phyloP scores from a whole-genome alignment of 2,329 filamentous ascomycete species.

The Zalaria sp. region DNA sequence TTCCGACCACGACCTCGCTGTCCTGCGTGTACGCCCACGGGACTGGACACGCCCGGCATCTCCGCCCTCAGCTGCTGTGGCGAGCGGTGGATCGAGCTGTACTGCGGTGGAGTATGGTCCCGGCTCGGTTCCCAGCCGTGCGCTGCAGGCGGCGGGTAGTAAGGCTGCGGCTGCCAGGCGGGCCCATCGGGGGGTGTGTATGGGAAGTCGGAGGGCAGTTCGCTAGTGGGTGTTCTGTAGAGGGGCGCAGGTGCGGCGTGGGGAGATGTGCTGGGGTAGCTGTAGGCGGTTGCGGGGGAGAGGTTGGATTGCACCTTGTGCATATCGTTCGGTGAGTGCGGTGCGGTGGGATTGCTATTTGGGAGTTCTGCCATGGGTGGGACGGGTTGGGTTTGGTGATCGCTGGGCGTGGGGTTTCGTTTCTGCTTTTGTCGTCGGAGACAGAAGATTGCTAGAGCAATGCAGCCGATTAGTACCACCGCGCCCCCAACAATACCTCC shows the following conservation, averaged over 20 bases:
- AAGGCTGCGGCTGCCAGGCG: background rate
- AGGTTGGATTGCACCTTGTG: no score
- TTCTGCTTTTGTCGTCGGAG: background rate
- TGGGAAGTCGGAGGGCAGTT: background rate
- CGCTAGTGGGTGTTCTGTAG: background rate
- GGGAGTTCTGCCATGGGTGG: background rate
- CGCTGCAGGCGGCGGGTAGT: background rate
- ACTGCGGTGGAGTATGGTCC: background rate
- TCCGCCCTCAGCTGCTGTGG: background rate
- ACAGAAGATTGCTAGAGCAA: background rate
- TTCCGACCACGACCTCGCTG: no score
- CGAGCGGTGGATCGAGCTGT: background rate
- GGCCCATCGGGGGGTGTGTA: background rate
- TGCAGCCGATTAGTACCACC: conserved; percentile 12
- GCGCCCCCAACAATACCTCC: conserved; percentile 26
- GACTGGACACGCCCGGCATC: background rate
- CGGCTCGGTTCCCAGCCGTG: no score
- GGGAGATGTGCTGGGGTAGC: background rate
- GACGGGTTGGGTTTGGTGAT: background rate
- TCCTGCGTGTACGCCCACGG: background rate
- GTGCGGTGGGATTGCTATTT: background rate
- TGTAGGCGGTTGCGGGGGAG: no score
- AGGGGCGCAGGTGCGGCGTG: background rate
- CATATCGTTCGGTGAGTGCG: background rate
- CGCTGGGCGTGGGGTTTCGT: background rate